These are phyloP conservation scores for Pseudomicrostroma phylloplanum DNA, from an alignment of 1,284 basidiomycete species.

Conservation along the genomic window DNA sequence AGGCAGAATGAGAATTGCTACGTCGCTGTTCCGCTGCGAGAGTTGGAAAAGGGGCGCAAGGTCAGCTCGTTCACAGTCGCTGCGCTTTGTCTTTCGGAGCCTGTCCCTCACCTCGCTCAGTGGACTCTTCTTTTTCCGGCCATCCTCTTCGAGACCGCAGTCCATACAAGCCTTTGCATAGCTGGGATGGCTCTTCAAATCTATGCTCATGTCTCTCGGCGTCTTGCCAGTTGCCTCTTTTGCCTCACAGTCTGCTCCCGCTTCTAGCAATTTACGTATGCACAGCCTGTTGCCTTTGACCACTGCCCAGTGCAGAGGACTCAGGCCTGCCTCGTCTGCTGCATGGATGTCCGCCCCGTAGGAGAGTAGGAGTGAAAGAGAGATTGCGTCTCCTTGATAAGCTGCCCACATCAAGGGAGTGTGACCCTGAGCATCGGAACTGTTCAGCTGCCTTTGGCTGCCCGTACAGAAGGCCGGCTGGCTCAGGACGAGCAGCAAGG, in stretches of 20 bases:
- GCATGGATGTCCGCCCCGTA: conserved; percentile 75
- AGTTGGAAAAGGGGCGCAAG: conserved; percentile 47
- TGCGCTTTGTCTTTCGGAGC: conserved; percentile 11
- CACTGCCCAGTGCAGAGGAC: conserved; percentile 97
- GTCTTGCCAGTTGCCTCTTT: conserved; percentile 82
- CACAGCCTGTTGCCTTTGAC: conserved; percentile 82
- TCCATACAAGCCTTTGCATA: conserved; percentile 83
- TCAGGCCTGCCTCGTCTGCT: conserved; percentile 73
- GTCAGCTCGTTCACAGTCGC: conserved; percentile 10
- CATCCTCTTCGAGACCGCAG: conserved; percentile 59
- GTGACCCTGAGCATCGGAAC: conserved; percentile 75
- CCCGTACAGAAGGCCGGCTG: conserved; percentile 63
- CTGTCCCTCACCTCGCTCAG: conserved; percentile 61
- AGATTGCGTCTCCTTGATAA: conserved; percentile 94
- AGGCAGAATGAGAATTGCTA: conserved; percentile 75
- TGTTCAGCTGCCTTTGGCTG: conserved; percentile 24
- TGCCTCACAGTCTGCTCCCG: conserved; percentile 72
- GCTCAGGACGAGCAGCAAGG: conserved; percentile 71
- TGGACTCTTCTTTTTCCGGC: conserved; percentile 63
- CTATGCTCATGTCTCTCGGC: conserved; percentile 85
- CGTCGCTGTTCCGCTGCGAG: conserved; percentile 63
- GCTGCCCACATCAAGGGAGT: conserved; percentile 98
- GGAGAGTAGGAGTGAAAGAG: conserved; percentile 79
- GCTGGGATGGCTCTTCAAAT: conserved; percentile 71
- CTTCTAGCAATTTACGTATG: conserved; percentile 75